A percentile compares a stretch with the other conserved stretches of the same genome.
These are phyloP conservation scores for Talaromyces sp. DNA, from an alignment of 2,329 filamentous ascomycete species.

Conservation along the genomic window DNA sequence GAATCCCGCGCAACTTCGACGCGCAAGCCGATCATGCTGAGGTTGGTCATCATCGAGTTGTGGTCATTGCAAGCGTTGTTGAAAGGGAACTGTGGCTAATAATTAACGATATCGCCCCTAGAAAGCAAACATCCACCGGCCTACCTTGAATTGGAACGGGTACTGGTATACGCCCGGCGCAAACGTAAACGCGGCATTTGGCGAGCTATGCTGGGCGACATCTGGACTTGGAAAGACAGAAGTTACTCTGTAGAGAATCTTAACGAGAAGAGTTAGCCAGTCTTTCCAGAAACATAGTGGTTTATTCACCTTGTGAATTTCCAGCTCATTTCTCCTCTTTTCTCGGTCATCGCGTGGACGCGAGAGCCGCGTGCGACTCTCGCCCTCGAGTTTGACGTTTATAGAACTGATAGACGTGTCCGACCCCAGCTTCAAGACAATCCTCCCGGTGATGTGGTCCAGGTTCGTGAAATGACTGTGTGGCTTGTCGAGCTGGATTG, in stretches of 20 bases:
- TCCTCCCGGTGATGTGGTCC: conserved; percentile 42
- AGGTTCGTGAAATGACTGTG: conserved; percentile 45
- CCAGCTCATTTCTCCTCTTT: conserved; percentile 45
- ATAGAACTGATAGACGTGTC: conserved; percentile 42
- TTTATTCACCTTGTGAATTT: conserved; percentile 43
- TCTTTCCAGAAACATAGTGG: background rate
- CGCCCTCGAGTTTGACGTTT: conserved; percentile 46
- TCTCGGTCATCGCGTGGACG: conserved; percentile 37
- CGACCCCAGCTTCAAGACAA: conserved; percentile 36
- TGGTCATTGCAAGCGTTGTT: conserved; percentile 45
- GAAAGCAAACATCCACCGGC: background rate
- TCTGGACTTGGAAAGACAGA: conserved; percentile 43
- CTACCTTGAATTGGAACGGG: conserved; percentile 47
- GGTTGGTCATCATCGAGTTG: conserved; percentile 42
- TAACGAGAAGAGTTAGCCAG: background rate
- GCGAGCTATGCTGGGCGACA: conserved; percentile 31
- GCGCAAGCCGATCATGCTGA: conserved; percentile 41
- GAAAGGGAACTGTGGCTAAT: conserved; percentile 38
- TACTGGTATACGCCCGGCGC: conserved; percentile 43
- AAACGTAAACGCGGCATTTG: conserved; percentile 39
- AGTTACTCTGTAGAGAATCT: conserved; percentile 45
- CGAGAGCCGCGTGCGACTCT: conserved; percentile 42
- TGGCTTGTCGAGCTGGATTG: conserved; percentile 39
- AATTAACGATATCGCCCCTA: background rate
- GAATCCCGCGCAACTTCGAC: conserved; percentile 42